These are phyloP conservation scores for Aureobasidium lini DNA, from an alignment of 2,329 filamentous ascomycete genomes.

Conservation along the genomic window DNA sequence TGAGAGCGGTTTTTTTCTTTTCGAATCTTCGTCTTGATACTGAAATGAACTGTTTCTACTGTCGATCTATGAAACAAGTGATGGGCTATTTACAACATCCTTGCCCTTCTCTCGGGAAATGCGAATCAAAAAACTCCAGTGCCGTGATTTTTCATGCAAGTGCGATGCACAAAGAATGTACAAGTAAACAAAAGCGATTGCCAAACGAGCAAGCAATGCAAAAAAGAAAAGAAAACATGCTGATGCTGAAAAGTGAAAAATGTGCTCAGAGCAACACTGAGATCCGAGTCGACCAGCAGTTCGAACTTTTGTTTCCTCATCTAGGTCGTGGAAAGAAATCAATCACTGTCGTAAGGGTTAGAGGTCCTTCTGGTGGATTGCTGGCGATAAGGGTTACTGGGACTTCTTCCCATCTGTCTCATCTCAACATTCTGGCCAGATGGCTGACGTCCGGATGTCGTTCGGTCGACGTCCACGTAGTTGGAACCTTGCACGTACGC, in stretches of 20 bases:
- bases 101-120: no score
- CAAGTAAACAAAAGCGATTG: neutral
- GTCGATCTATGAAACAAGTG: no score
- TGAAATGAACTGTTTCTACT: no score
- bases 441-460: neutral
- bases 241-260: neutral
- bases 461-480: neutral
- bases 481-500: slow-evolving; percentile 9
- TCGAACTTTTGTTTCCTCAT: neutral
- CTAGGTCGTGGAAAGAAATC: neutral
- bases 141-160: neutral
- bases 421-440: slow-evolving; percentile 18
- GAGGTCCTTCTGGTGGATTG: neutral
- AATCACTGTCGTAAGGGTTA: slow-evolving; percentile 8
- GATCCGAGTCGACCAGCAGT: neutral
- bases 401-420: slow-evolving; percentile 19
- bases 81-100: no score
- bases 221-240: neutral
- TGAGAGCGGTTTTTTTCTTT: no score
- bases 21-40: no score
- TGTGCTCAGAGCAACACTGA: neutral
- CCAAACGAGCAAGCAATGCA: neutral
- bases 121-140: neutral
- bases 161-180: neutral
- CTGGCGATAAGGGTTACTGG: slow-evolving; percentile 21